Evolutionary conservation across 225 moss, liverwort and hornwort species (phyloP).

Genomic region (Sphagnum contortum): DNA sequence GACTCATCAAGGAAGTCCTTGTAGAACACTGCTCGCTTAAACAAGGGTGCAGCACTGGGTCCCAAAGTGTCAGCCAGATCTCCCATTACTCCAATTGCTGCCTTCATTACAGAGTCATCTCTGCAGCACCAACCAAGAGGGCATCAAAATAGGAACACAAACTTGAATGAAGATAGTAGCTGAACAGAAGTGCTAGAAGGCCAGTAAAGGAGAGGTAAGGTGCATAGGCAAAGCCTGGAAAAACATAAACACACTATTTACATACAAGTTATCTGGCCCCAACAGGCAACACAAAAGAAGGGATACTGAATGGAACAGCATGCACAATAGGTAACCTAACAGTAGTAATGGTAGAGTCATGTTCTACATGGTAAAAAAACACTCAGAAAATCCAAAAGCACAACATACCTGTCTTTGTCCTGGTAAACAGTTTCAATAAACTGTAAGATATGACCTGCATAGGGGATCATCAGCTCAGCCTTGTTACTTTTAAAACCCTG

Average conservation of each 20-base stretch:
- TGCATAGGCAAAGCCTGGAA: too few relatives aligned
- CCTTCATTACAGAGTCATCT: constrained; percentile 3
- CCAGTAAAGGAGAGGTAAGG: too few relatives aligned
- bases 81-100: constrained; percentile 5
- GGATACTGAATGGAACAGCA: too few relatives aligned
- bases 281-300: too few relatives aligned
- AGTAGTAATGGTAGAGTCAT: too few relatives aligned
- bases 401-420: constrained; percentile 6
- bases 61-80: constrained; percentile 3
- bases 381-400: background rate
- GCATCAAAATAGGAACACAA: too few relatives aligned
- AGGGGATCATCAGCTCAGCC: constrained; percentile 3
- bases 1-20: constrained; percentile 8
- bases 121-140: background rate
- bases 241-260: too few relatives aligned
- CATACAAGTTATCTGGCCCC: too few relatives aligned
- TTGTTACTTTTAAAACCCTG: constrained; percentile 6
- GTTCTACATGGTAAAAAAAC: background rate
- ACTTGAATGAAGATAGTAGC: too few relatives aligned
- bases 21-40: constrained; percentile 3
- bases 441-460: constrained; percentile 6
- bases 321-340: too few relatives aligned
- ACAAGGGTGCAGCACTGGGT: constrained; percentile 1
- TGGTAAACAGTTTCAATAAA: constrained; percentile 7
- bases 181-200: too few relatives aligned